phyloP scores from a whole-genome alignment of 164 flowering plant genomes.

The Vitis amurensis region DNA sequence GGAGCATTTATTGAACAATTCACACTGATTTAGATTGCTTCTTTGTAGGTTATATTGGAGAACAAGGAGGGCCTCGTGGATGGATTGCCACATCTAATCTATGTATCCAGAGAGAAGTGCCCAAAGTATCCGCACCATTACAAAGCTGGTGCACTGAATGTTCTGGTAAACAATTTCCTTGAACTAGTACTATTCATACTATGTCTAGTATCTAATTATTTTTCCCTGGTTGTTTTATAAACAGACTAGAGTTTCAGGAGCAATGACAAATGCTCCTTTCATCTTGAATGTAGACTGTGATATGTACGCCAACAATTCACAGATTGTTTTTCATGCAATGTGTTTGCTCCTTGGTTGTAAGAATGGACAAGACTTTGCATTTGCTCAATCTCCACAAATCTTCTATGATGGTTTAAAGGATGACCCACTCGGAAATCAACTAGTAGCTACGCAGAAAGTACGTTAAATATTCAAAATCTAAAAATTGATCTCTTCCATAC shows the following conservation, averaged over 20 bases:
- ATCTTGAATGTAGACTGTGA: conserved; percentile 79
- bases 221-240: too few species aligned
- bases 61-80: conserved; percentile 37
- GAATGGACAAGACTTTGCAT: conserved; percentile 34
- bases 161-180: conserved; percentile 31
- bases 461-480: neutral
- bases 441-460: conserved; percentile 22
- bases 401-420: conserved; percentile 48
- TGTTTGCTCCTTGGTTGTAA: conserved; percentile 41
- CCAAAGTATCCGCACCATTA: conserved; percentile 54
- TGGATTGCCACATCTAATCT: conserved; percentile 53
- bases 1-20: too few species aligned
- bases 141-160: conserved; percentile 86
- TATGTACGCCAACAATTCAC: conserved; percentile 62
- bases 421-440: conserved; percentile 53
- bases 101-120: conserved; percentile 65
- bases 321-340: conserved; percentile 52
- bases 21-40: too few species aligned
- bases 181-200: too few species aligned
- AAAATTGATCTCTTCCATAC: too few species aligned
- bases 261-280: conserved; percentile 71
- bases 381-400: conserved; percentile 52
- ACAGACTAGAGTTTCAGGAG: conserved; percentile 65
- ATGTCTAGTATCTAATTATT: too few species aligned
- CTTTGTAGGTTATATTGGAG: conserved; percentile 47